These are phyloP conservation scores for Yarrowia sp. DNA, from an alignment of 805 yeast species.

Conservation along the genomic window DNA sequence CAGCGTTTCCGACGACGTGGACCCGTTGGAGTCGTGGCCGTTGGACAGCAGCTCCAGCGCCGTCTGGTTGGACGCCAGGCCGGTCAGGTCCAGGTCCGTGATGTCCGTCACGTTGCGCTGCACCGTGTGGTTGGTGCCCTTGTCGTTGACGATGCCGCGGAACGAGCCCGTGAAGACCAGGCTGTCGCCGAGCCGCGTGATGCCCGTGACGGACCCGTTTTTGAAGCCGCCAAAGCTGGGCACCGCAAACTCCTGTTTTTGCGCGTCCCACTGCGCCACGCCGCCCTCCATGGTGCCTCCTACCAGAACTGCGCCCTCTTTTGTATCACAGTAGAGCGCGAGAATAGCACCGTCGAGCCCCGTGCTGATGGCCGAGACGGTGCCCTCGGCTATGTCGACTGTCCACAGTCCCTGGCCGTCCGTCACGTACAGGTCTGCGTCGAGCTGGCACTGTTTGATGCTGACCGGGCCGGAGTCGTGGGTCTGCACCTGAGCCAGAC, in stretches of 20 bases:
- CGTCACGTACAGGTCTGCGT: conserved; percentile 30
- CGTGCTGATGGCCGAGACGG: conserved; percentile 29
- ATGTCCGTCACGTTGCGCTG: conserved; percentile 18
- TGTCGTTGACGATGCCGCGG: conserved; percentile 52
- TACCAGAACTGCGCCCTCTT: conserved; percentile 54
- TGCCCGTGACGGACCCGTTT: conserved; percentile 59
- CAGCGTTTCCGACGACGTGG: conserved; percentile 52
- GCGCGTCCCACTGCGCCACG: conserved; percentile 59
- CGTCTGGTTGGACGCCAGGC: conserved; percentile 15
- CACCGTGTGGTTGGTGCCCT: conserved; percentile 35
- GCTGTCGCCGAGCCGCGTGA: conserved; percentile 45
- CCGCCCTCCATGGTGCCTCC: conserved; percentile 77
- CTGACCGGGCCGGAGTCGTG: conserved; percentile 31
- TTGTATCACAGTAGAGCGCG: conserved; percentile 48
- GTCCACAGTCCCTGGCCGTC: conserved; percentile 33
- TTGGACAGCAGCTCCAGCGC: not conserved
- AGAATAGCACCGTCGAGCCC: conserved; percentile 42
- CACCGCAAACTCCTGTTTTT: conserved; percentile 42
- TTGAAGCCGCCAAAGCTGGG: conserved; percentile 79
- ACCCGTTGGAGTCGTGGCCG: not conserved
- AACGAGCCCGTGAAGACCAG: conserved; percentile 82
- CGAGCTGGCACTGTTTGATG: conserved; percentile 30
- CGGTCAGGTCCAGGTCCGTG: conserved; percentile 19
- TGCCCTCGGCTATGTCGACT: conserved; percentile 32
- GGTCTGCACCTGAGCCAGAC: conserved; percentile 29